Base-by-base conservation (phyloP, 257 asterid species). In the Solanum virginianum region DNA sequence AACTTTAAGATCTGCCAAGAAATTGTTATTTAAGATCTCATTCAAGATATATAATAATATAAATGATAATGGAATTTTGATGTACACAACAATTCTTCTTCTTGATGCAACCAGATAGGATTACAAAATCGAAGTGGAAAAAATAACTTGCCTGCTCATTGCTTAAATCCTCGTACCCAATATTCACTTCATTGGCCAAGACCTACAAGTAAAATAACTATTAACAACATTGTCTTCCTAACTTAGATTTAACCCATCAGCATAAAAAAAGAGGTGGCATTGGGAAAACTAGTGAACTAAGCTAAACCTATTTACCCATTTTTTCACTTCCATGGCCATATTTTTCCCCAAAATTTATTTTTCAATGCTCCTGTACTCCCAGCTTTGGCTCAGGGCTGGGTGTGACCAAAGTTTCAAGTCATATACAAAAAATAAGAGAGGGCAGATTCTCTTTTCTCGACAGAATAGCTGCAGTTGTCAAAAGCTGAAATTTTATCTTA, bases 141-240 rank as follows among this genome's bases (percentile, higher is more conserved):
- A 49, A 6, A 22, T 15, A 15, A 84, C 93, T 91, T 90, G 92
- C 98, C 99, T 96, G 99, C 86, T 93, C 97, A 60, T 95, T 96
- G 92, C 97, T 91, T 94, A 96, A 93, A 83, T 95, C 97, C 91
- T 96, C 99, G 53, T 96, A 95, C 68, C 99, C 98, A 26, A 96
- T 93, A 90, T 96, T 96, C 63, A 87, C 99, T 90, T 96, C 99
- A 84, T 95, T 93, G 70, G 99, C 97, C 80, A 96, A 89, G 84
- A 96, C 99, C 99, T 96, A 90, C 39, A 62, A 77, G 79, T 13
- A 60, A 59, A 22, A 79, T 75, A 51, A 85, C 59, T 17, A 85
- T 45, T 22, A 83, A 66, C 75, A 49, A 70, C 41, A 41, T 69
- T 56, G 24, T 4, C 29, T 53, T n/a, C 57, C 60, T 83, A 49